Evolutionary conservation across 768 basidiomycete species (phyloP).

Genomic region (Suillus bovinus): DNA sequence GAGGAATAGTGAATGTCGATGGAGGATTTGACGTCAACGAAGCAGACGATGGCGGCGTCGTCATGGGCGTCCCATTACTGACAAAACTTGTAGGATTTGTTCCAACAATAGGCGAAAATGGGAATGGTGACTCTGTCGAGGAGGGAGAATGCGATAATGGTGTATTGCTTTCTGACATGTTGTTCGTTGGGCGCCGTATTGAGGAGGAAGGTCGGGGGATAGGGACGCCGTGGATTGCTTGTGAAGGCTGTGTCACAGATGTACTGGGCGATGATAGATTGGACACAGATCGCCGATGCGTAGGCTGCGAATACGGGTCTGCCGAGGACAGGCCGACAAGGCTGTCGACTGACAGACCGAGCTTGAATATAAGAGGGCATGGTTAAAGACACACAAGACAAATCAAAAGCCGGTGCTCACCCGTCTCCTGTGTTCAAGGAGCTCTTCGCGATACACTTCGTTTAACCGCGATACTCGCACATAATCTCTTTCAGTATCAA

Average conservation of each 20-base stretch:
- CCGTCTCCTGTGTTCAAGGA: constrained; percentile 73
- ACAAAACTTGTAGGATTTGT: constrained; percentile 55
- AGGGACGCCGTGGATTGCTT: constrained; percentile 59
- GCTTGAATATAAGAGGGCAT: constrained; percentile 37
- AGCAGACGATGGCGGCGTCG: constrained; percentile 71
- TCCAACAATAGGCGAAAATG: constrained; percentile 60
- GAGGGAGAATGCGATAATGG: constrained; percentile 68
- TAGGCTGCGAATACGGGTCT: constrained; percentile 73
- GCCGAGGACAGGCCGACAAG: constrained; percentile 67
- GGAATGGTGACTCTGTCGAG: constrained; percentile 65
- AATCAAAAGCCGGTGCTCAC: constrained; percentile 43
- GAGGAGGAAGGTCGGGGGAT: constrained; percentile 74
- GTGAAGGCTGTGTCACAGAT: constrained; percentile 27
- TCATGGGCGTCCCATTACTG: constrained; percentile 63
- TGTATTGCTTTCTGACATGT: constrained; percentile 53
- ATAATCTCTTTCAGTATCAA: constrained; percentile 77
- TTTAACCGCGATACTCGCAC: constrained; percentile 73
- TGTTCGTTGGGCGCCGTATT: constrained; percentile 54
- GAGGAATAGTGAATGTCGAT: constrained; percentile 29
- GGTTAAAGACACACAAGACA: constrained; percentile 10
- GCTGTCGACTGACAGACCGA: constrained; percentile 77
- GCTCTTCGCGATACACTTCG: constrained; percentile 82
- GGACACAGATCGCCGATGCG: constrained; percentile 56
- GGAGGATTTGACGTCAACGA: constrained; percentile 47
- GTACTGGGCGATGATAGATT: constrained; percentile 31